These are phyloP conservation scores for Pseudonectria foliicola DNA, from an alignment of 2,329 filamentous ascomycete genomes.

Conservation along the genomic window DNA sequence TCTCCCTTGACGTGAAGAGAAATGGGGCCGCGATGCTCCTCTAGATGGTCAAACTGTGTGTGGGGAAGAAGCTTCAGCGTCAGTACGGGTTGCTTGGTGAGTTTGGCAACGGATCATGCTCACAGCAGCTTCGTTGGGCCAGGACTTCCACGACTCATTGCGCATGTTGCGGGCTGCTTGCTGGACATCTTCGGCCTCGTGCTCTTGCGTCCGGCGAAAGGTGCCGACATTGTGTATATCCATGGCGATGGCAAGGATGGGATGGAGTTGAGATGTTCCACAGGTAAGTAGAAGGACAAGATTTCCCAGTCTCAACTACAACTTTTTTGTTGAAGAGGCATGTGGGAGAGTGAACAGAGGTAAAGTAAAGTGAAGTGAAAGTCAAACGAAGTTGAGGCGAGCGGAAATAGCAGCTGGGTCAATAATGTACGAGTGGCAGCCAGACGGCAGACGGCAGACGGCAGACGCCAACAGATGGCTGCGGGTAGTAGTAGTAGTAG, in stretches of 20 bases:
- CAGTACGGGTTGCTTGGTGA: neutral
- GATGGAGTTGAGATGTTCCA: no score
- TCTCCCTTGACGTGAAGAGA: slow-evolving; percentile 54
- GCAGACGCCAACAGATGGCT: no score
- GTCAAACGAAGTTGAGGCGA: no score
- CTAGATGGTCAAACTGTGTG: slow-evolving; percentile 57
- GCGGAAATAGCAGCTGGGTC: no score
- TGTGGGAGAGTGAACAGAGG: no score
- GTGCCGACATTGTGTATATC: slow-evolving; percentile 21
- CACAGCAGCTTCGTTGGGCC: slow-evolving; percentile 44
- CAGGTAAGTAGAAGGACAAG: no score
- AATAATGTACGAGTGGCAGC: no score
- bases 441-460: no score
- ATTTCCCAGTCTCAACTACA: no score
- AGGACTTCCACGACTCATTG: slow-evolving; percentile 31
- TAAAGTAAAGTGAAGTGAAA: no score
- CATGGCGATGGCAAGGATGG: slow-evolving; percentile 9
- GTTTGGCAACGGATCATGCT: slow-evolving; percentile 9
- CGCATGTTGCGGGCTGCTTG: slow-evolving; percentile 20
- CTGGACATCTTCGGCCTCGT: slow-evolving; percentile 21
- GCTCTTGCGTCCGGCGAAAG: slow-evolving; percentile 19
- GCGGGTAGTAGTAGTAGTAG: no score
- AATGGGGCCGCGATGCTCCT: slow-evolving; percentile 59
- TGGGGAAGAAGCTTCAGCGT: neutral
- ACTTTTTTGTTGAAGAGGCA: no score